Percentiles rank a stretch among this genome's conserved stretches.
Conservation (phyloP, 176 grass and related monocot genomes). For the Lolium multiflorum region DNA sequence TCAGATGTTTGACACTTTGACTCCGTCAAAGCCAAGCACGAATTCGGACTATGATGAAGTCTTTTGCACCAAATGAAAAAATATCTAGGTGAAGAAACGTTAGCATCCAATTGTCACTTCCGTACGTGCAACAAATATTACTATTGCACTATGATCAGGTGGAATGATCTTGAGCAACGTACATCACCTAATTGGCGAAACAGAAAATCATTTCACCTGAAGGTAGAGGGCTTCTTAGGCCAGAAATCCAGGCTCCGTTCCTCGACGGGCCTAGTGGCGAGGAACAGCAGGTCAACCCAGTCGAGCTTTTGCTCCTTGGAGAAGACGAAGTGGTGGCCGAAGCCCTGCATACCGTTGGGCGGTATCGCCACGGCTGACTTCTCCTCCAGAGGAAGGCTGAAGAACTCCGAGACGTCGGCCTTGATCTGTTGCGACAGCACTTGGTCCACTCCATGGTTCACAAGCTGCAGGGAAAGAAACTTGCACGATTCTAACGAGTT, state of each 20-base stretch:
- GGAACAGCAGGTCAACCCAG: conserved; percentile 51
- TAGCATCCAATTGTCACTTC: background rate
- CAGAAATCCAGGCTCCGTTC: conserved; percentile 52
- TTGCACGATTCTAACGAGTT: too few species aligned
- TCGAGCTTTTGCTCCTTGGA: conserved; percentile 79
- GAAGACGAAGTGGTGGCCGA: conserved; percentile 67
- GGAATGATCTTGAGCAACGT: background rate
- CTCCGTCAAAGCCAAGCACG: background rate
- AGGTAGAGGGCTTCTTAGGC: conserved; percentile 49
- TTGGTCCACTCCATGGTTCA: conserved; percentile 51
- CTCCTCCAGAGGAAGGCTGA: conserved; percentile 53
- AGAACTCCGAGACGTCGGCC: conserved; percentile 52
- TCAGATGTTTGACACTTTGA: background rate
- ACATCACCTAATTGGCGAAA: background rate
- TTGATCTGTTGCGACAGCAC: conserved; percentile 26
- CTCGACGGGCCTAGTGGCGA: conserved; percentile 37
- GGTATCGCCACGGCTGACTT: conserved; percentile 41
- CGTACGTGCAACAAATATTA: background rate
- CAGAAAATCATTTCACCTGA: conserved; percentile 30
- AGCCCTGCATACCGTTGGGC: conserved; percentile 55
- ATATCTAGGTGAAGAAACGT: background rate
- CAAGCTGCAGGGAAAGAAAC: conserved; percentile 15
- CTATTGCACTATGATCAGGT: too few species aligned
- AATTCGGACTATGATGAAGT: background rate
- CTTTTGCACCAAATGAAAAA: background rate